These are phyloP conservation scores for Neckera pumila DNA, from an alignment of 225 moss, liverwort and hornwort species.

Conservation along the genomic window DNA sequence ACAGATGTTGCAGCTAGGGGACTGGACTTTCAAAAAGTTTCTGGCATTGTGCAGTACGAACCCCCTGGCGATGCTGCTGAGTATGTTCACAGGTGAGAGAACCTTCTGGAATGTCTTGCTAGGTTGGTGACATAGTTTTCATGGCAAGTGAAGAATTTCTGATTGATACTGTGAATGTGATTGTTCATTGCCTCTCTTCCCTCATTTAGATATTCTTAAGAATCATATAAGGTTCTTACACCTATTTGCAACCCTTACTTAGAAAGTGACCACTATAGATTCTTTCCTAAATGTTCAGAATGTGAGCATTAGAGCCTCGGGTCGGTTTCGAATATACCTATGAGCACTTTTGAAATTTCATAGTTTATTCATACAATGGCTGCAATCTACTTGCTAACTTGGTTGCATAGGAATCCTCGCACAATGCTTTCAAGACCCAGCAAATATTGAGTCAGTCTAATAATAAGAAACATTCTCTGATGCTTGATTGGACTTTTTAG, in stretches of 20 bases:
- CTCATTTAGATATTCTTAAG: not conserved
- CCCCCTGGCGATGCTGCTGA: constrained; percentile 98
- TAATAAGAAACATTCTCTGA: not conserved
- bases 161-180: not conserved
- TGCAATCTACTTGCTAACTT: not conserved
- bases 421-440: not conserved
- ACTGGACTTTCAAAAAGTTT: constrained; percentile 86
- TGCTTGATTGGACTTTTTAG: not conserved
- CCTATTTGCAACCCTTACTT: not conserved
- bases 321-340: not conserved
- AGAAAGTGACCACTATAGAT: not conserved
- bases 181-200: not conserved
- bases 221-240: not conserved
- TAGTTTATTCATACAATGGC: not conserved
- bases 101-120: not conserved
- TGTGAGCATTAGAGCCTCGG: not conserved
- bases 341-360: too few species aligned
- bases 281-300: not conserved
- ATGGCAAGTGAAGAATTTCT: not conserved
- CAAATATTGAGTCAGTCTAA: not conserved
- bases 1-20: constrained; percentile 98
- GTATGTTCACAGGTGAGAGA: constrained; percentile 86
- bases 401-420: not conserved
- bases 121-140: not conserved
- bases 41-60: constrained; percentile 94